Percentiles rank a stretch among this genome's conserved stretches.
These are phyloP conservation scores for Tylopilus subfusipes DNA, from an alignment of 768 basidiomycete genomes.

Conservation along the genomic window DNA sequence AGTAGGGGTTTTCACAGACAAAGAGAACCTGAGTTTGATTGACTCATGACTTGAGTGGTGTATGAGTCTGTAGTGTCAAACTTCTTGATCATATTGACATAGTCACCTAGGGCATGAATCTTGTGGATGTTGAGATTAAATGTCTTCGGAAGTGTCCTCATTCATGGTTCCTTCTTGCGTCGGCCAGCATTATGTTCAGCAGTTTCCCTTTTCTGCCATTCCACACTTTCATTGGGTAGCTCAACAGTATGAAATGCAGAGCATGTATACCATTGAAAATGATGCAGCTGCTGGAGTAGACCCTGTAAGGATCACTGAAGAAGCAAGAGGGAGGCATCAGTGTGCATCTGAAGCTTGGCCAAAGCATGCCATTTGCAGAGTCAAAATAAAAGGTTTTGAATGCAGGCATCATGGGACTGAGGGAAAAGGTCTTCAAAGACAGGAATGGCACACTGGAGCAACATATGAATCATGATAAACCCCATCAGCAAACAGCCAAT, in stretches of 20 bases:
- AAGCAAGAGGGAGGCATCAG: no score
- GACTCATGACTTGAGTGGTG: not conserved
- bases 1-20: no score
- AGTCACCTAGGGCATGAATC: not conserved
- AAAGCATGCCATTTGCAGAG: not conserved
- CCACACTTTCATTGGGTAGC: not conserved
- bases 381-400: not conserved
- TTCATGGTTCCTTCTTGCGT: not conserved
- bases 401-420: not conserved
- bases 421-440: not conserved
- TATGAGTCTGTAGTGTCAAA: no score
- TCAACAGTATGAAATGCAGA: no score
- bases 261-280: no score
- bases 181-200: not conserved
- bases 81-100: not conserved
- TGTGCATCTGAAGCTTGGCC: no score
- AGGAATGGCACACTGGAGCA: no score
- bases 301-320: no score
- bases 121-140: not conserved
- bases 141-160: not conserved
- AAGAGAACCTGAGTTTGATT: no score
- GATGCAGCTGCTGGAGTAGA: no score
- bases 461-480: no score
- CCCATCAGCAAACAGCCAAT: no score
- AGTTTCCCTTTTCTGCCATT: not conserved